A percentile compares a stretch with the other conserved stretches of the same genome.
These are phyloP conservation scores for Pythium plurisporium DNA, from an alignment of 352 stramenopile genomes.

Conservation along the genomic window DNA sequence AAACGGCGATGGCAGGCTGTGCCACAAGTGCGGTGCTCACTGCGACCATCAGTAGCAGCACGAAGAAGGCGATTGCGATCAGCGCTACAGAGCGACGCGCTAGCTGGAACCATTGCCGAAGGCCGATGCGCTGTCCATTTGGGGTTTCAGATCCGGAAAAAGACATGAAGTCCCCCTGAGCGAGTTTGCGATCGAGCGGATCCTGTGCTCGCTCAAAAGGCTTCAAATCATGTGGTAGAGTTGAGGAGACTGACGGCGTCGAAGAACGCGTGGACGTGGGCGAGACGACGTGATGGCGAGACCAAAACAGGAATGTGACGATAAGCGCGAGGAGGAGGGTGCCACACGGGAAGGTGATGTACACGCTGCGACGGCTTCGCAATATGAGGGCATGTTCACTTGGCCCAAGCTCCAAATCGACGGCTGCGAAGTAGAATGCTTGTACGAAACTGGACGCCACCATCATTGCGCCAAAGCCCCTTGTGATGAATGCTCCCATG, in stretches of 20 bases:
- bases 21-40: slow-evolving; percentile 2
- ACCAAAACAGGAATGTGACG: slow-evolving; percentile 42
- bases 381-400: slow-evolving; percentile 6
- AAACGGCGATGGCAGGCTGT: not conserved
- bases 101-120: slow-evolving; percentile 7
- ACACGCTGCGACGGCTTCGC: slow-evolving; percentile 27
- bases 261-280: not conserved
- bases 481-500: slow-evolving; percentile 26
- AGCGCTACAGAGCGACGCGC: slow-evolving; percentile 11
- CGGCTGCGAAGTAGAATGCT: slow-evolving; percentile 50
- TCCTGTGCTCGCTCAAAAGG: not conserved
- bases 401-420: slow-evolving; percentile 23
- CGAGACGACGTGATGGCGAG: slow-evolving; percentile 22
- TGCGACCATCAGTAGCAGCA: slow-evolving; percentile 5
- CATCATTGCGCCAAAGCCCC: slow-evolving; percentile 41
- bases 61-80: slow-evolving; percentile 3
- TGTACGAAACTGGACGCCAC: slow-evolving; percentile 42
- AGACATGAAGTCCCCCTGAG: slow-evolving; percentile 16
- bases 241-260: not conserved
- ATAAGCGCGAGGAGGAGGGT: slow-evolving; percentile 34
- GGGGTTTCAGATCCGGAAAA: not conserved
- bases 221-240: not conserved
- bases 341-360: slow-evolving; percentile 28
- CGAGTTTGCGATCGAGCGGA: slow-evolving; percentile 36
- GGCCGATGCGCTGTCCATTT: not conserved